A percentile compares a stretch with the other conserved stretches of the same genome.
phyloP scores from a whole-genome alignment of 2,329 filamentous ascomycete species.

The Aspergillus flavus region DNA sequence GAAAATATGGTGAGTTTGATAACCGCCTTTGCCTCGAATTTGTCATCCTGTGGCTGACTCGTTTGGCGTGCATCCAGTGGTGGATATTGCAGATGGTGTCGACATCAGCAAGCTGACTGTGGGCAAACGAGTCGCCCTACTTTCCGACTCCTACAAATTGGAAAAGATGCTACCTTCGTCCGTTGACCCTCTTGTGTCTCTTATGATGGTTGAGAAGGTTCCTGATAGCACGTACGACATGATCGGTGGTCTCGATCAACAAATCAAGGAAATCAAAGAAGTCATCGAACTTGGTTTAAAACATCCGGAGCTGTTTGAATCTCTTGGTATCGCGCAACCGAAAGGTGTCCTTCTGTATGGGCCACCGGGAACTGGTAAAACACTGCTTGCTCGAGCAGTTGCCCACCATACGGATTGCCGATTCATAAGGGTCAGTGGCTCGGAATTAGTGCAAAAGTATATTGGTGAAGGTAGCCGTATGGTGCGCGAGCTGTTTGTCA shows the following conservation, averaged over 20 bases:
- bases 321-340: conserved; percentile 96
- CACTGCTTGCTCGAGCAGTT: conserved; percentile 88
- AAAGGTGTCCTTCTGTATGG: conserved; percentile 97
- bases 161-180: conserved; percentile 98
- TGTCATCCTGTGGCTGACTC: conserved; percentile 12
- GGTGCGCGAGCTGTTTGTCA: conserved; percentile 98
- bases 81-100: conserved; percentile 91
- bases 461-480: conserved; percentile 97
- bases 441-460: conserved; percentile 97
- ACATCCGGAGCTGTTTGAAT: conserved; percentile 98
- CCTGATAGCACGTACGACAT: conserved; percentile 99
- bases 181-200: conserved; percentile 94
- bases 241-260: conserved; percentile 97
- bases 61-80: conserved; percentile 61
- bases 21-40: conserved; percentile 30
- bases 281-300: conserved; percentile 98
- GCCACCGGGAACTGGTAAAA: conserved; percentile 96
- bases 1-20: conserved; percentile 82
- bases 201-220: conserved; percentile 99
- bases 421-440: conserved; percentile 96
- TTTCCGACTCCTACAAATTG: conserved; percentile 97
- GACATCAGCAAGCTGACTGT: conserved; percentile 95
- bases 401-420: conserved; percentile 99
- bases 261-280: conserved; percentile 99
- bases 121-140: conserved; percentile 93